Base-by-base conservation (phyloP, 345 rosid genomes). In the Pugionium cornutum region DNA sequence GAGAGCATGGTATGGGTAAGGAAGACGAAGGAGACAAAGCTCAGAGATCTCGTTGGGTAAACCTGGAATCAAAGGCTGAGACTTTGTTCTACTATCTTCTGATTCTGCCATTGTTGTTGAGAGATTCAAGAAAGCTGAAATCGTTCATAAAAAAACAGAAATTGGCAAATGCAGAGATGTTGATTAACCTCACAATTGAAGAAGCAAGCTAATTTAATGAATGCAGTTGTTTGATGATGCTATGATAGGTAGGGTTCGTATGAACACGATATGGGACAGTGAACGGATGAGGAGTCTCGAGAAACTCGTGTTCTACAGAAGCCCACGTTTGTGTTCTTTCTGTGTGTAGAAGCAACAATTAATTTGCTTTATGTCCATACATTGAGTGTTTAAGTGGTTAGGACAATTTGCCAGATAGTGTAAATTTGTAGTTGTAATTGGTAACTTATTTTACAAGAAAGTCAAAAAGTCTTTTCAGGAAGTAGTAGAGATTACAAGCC, bases 31-130 rank as follows among this genome's bases (percentile, higher is more conserved):
- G 28, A 89, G 88, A 67, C 92, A 89, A 2, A 72, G 75, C 81
- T 83, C 84, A 0, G 83, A 81, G 34, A 89, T 76, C 50, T 89
- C 96, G 58, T 84, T 83, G 1, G 90, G 90, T 36, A 89, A 66
- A 25, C 89, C 90, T 28, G 92, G 90, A 57, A 89, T 82, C 76
- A 86, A 74, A 25, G 83, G 80, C 42, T 78, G 78, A 40, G 50
- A 36, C 9, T 72, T 62, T 6, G 28, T 53, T 69, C 7, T 53
- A 1, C 37, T 44, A 4, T 53, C 42, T 28, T 52, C 32, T 43
- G 46, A 28, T 52, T 60, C 40, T 44, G 62, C 52, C 62, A 61
- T 69, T 69, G 26, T 52, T 58, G 53, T 10, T 51, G 44, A 39
- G 44, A 31, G 58, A 32, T 50, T 68, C 10, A 41, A 2, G 8